A percentile compares a stretch with the other conserved stretches of the same genome.
phyloP scores from a whole-genome alignment of 805 yeast species.

The Debaryomyces maramus region DNA sequence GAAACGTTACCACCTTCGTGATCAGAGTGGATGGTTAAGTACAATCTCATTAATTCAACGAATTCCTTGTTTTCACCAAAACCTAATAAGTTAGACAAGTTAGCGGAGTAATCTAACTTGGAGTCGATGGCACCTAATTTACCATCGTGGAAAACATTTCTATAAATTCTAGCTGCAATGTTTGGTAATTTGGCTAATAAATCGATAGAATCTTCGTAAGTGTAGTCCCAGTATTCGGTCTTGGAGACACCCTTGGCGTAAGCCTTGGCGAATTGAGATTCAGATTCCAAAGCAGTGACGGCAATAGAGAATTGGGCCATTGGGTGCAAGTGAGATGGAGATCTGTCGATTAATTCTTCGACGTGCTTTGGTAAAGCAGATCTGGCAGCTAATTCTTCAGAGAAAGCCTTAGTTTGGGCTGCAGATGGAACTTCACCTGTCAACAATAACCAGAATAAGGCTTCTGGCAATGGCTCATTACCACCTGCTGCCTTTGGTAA shows the following conservation, averaged over 20 bases:
- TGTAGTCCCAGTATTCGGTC: conserved; percentile 71
- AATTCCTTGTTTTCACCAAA: conserved; percentile 57
- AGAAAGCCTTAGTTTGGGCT: conserved; percentile 55
- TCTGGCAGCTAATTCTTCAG: conserved; percentile 62
- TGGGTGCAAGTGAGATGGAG: conserved; percentile 74
- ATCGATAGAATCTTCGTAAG: conserved; percentile 68
- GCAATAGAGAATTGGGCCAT: conserved; percentile 83
- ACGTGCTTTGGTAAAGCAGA: conserved; percentile 66
- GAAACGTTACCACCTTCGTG: conserved; percentile 87
- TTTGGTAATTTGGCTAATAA: conserved; percentile 74
- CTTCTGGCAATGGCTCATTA: conserved; percentile 69
- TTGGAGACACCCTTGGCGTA: conserved; percentile 71
- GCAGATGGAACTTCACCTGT: conserved; percentile 71
- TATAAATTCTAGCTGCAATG: conserved; percentile 72
- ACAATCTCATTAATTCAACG: conserved; percentile 68
- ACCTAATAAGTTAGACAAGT: conserved; percentile 66
- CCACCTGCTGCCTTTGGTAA: conserved; percentile 63
- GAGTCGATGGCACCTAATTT: conserved; percentile 55
- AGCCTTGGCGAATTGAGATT: conserved; percentile 68
- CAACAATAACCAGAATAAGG: conserved; percentile 74
- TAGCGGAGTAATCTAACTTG: conserved; percentile 68
- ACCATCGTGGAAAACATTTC: conserved; percentile 59
- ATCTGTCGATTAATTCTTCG: conserved; percentile 56
- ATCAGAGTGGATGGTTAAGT: conserved; percentile 74
- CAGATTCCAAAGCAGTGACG: conserved; percentile 68